A percentile compares a stretch with the other conserved stretches of the same genome.
Evolutionary conservation across 2,329 filamentous ascomycete species (phyloP).

Genomic region (Sarocladiaceae sp.): DNA sequence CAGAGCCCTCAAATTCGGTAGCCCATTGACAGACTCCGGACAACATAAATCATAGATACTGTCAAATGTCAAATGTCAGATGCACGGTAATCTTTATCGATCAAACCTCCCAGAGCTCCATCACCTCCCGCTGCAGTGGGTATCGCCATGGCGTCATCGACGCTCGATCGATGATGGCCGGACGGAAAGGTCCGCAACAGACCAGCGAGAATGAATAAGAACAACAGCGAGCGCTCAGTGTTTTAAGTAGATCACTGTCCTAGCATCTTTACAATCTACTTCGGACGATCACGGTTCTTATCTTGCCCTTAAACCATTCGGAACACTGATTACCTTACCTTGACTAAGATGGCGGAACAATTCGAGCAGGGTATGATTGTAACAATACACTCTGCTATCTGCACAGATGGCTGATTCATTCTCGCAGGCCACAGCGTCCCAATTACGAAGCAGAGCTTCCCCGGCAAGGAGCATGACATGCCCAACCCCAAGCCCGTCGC

Average conservation of each 20-base stretch:
- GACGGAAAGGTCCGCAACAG: conserved; percentile 11
- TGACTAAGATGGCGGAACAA: neutral
- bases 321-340: neutral
- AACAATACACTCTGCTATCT: neutral
- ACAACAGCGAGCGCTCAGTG: neutral
- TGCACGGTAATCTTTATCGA: neutral
- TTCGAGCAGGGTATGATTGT: conserved; percentile 4
- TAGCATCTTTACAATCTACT: too few species aligned
- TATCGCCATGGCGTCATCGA: conserved; percentile 13
- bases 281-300: too few species aligned
- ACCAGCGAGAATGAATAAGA: neutral
- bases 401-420: neutral
- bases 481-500: conserved; percentile 44
- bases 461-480: conserved; percentile 22
- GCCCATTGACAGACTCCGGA: too few species aligned
- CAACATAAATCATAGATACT: too few species aligned
- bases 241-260: too few species aligned
- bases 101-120: neutral
- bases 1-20: too few species aligned
- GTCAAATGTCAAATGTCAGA: too few species aligned
- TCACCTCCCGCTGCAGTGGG: conserved; percentile 1
- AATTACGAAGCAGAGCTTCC: conserved; percentile 22
- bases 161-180: conserved; percentile 9
- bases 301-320: too few species aligned
- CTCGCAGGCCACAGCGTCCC: conserved; percentile 15